Conservation (phyloP, 2,329 filamentous ascomycete genomes). For the Sclerotinia subarctica region DNA sequence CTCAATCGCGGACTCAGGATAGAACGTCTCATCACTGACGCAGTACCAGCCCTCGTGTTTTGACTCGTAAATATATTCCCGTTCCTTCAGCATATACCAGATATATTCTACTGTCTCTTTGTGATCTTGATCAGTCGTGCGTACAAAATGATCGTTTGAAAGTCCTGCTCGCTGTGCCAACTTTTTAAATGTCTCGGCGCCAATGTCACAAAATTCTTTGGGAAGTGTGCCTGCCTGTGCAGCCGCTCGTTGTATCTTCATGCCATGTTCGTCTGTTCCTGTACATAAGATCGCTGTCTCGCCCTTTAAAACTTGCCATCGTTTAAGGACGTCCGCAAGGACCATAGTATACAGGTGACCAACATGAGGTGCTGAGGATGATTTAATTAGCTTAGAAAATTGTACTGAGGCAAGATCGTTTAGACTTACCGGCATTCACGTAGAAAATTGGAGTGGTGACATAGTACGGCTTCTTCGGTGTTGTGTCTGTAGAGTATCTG, state of each 20-base stretch:
- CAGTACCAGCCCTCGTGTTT: conserved; percentile 96
- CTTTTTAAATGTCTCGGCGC: conserved; percentile 73
- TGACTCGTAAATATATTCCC: conserved; percentile 75
- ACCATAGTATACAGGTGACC: conserved; percentile 94
- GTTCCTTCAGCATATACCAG: conserved; percentile 76
- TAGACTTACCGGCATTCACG: conserved; percentile 76
- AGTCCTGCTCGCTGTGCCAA: conserved; percentile 69
- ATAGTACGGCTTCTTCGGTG: conserved; percentile 78
- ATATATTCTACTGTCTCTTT: conserved; percentile 82
- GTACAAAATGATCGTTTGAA: conserved; percentile 81
- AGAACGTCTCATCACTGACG: conserved; percentile 95
- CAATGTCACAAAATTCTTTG: conserved; percentile 84
- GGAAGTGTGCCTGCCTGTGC: conserved; percentile 65
- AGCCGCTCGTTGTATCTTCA: conserved; percentile 93
- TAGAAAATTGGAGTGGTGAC: conserved; percentile 98
- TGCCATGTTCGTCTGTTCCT: conserved; percentile 94
- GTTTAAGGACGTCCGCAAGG: conserved; percentile 84
- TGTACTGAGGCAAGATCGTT: conserved; percentile 9
- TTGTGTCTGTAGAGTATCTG: conserved; percentile 26
- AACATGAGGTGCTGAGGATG: conserved; percentile 73
- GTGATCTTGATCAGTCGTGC: conserved; percentile 83
- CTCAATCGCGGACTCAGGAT: conserved; percentile 73
- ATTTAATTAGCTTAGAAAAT: conserved; percentile 21
- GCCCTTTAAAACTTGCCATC: conserved; percentile 80
- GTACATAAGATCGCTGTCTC: conserved; percentile 73